A percentile compares a stretch with the other conserved stretches of the same genome.
These are phyloP conservation scores for Hordeum marinum DNA, from an alignment of 176 grass and related monocot genomes.

Conservation along the genomic window DNA sequence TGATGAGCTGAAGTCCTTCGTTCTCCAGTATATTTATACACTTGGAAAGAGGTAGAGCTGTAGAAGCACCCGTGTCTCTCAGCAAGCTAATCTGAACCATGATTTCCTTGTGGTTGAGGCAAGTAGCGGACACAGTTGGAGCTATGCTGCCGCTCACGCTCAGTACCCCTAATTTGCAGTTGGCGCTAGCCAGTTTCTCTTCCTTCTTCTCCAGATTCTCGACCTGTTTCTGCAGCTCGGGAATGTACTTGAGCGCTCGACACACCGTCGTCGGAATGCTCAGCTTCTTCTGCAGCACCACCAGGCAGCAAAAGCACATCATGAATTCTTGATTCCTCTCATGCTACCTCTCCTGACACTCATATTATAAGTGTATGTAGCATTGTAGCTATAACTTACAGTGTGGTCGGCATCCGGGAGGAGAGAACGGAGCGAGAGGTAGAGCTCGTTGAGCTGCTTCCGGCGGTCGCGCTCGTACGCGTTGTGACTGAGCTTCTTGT, in stretches of 20 bases:
- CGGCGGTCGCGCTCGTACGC: slow-evolving; percentile 86
- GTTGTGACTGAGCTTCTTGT: slow-evolving; percentile 78
- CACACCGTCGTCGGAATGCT: slow-evolving; percentile 79
- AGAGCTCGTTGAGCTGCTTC: slow-evolving; percentile 85
- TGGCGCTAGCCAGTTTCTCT: slow-evolving; percentile 39
- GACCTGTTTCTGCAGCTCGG: slow-evolving; percentile 67
- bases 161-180: slow-evolving; percentile 25
- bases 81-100: slow-evolving; percentile 64
- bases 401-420: slow-evolving; percentile 64
- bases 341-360: neutral
- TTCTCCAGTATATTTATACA: slow-evolving; percentile 49
- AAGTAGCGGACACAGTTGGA: slow-evolving; percentile 53
- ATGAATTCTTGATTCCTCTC: neutral
- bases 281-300: slow-evolving; percentile 62
- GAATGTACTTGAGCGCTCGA: slow-evolving; percentile 72
- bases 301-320: neutral
- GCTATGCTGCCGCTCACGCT: neutral
- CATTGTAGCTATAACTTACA: slow-evolving; percentile 14
- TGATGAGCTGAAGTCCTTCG: slow-evolving; percentile 60
- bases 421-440: slow-evolving; percentile 63
- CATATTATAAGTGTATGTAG: neutral
- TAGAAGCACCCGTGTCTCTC: slow-evolving; percentile 1
- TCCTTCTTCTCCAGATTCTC: slow-evolving; percentile 48
- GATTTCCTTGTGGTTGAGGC: slow-evolving; percentile 55
- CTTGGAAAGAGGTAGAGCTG: slow-evolving; percentile 40